Evolutionary conservation across 805 yeast species (phyloP).

Genomic region (Starmerella bacillaris): DNA sequence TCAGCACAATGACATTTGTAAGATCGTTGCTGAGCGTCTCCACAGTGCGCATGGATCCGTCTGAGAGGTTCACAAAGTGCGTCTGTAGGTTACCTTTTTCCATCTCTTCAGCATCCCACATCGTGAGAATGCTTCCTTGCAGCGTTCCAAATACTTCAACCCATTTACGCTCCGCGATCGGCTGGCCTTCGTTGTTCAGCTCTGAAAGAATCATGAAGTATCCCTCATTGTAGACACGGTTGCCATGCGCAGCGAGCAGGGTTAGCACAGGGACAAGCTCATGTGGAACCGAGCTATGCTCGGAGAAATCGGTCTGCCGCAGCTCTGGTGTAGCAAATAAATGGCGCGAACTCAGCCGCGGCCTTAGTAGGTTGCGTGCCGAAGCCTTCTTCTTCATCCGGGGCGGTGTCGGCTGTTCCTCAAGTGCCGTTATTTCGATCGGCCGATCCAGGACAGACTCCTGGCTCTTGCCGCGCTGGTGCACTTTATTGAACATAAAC

Average conservation of each 20-base stretch:
- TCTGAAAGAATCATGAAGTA: slow-evolving; percentile 28
- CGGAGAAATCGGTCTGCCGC: background rate
- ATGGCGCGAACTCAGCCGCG: background rate
- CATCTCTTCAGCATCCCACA: slow-evolving; percentile 52
- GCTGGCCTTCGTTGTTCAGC: slow-evolving; percentile 61
- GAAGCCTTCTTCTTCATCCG: background rate
- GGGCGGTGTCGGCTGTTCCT: slow-evolving; percentile 5
- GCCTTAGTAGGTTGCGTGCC: background rate
- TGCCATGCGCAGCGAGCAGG: slow-evolving; percentile 49
- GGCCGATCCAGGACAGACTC: slow-evolving; percentile 5
- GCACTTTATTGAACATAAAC: slow-evolving; percentile 6
- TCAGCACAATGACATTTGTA: slow-evolving; percentile 65
- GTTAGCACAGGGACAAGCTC: slow-evolving; percentile 60
- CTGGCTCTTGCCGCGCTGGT: slow-evolving; percentile 5
- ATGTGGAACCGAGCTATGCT: slow-evolving; percentile 29
- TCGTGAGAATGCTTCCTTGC: slow-evolving; percentile 77
- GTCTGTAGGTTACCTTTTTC: slow-evolving; percentile 53
- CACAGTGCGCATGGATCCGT: slow-evolving; percentile 66
- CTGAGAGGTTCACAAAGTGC: slow-evolving; percentile 75
- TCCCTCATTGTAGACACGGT: slow-evolving; percentile 45
- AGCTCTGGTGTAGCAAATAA: slow-evolving; percentile 8
- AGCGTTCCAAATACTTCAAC: slow-evolving; percentile 80
- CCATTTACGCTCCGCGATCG: slow-evolving; percentile 66
- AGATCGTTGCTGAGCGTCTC: slow-evolving; percentile 45
- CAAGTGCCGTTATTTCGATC: background rate